These are phyloP conservation scores for Chlorella sp. DNA, from an alignment of 139 green algal genomes.

Conservation along the genomic window DNA sequence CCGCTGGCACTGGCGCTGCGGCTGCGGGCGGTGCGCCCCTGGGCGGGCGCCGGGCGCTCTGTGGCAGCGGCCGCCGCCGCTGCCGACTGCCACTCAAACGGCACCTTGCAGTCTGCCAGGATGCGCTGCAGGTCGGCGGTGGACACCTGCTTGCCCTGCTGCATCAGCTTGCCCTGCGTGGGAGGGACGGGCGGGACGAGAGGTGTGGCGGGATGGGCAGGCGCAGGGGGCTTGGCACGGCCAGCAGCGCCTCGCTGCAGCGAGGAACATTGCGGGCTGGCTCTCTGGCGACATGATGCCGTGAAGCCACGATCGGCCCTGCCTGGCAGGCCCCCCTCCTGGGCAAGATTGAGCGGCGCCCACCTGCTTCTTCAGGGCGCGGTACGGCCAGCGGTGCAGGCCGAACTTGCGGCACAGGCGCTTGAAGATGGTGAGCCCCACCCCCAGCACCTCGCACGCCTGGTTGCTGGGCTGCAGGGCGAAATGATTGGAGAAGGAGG, in stretches of 20 bases:
- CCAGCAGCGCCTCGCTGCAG: background rate
- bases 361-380: slow-evolving; percentile 10
- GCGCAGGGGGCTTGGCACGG: too few relatives aligned
- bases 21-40: background rate
- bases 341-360: background rate
- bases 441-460: slow-evolving; percentile 6
- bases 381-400: slow-evolving; percentile 8
- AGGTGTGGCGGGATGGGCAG: background rate
- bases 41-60: background rate
- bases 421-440: slow-evolving; percentile 26
- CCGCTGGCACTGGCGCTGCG: background rate
- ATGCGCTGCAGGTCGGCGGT: background rate
- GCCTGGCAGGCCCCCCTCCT: background rate
- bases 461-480: slow-evolving; percentile 2
- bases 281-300: too few relatives aligned
- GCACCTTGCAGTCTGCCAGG: background rate
- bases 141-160: too few relatives aligned
- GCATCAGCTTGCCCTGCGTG: background rate
- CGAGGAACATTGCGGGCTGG: too few relatives aligned
- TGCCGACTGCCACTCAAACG: background rate
- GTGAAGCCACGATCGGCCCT: background rate
- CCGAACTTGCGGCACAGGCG: slow-evolving; percentile 19
- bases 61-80: background rate
- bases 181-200: background rate
- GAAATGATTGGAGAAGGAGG: background rate